phyloP scores from a whole-genome alignment of 495 filamentous ascomycete species.

The Daldinia caldariorum region DNA sequence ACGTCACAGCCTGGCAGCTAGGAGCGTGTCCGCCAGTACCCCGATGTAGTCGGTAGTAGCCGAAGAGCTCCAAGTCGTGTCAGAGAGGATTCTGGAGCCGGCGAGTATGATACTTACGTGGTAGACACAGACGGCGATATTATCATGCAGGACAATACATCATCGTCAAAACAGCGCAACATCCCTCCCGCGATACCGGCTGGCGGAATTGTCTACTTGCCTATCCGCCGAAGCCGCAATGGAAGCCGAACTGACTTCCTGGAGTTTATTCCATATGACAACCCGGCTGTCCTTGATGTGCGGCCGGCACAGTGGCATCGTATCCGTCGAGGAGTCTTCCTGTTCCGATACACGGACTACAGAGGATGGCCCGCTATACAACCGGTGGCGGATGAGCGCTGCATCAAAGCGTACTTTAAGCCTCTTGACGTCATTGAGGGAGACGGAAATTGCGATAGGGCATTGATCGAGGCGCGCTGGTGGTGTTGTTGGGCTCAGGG shows the following conservation, averaged over 20 bases:
- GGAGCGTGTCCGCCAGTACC: not conserved
- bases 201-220: constrained; percentile 16
- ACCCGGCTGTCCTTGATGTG: constrained; percentile 42
- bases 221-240: constrained; percentile 13
- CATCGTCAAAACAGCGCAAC: not conserved
- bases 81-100: constrained; percentile 31
- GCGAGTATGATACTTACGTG: not conserved
- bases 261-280: constrained; percentile 36
- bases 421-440: constrained; percentile 9
- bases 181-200: not conserved
- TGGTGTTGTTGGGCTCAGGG: constrained; percentile 41
- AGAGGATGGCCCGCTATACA: constrained; percentile 36
- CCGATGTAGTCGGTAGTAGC: not conserved
- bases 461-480: constrained; percentile 26
- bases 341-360: constrained; percentile 41
- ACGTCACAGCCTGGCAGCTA: not conserved
- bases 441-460: constrained; percentile 5
- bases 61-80: not conserved
- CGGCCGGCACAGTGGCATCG: constrained; percentile 23
- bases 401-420: constrained; percentile 27
- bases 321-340: constrained; percentile 18
- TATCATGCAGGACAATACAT: constrained; percentile 26
- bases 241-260: constrained; percentile 6
- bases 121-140: constrained; percentile 31
- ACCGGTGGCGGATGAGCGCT: constrained; percentile 14